Base-by-base conservation (phyloP, 495 filamentous ascomycete genomes). In the Penicillium cinerascens region DNA sequence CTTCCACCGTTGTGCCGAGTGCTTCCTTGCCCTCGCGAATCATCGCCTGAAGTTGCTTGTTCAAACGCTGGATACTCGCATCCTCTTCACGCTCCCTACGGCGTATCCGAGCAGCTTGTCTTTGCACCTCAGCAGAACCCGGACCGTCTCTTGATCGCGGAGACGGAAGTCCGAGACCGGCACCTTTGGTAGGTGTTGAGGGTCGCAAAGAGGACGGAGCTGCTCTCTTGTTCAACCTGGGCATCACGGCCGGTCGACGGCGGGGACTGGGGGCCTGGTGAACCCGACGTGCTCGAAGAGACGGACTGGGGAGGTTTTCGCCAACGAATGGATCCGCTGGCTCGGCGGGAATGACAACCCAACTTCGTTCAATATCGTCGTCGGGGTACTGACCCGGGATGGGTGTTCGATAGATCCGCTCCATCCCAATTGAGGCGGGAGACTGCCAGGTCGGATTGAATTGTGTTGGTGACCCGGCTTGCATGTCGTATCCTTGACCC, bases 21-120 rank as follows among this genome's bases (percentile, higher is more conserved):
- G 93, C 93, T 61, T 93, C 88, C 63, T 85, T 87, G 0, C 91
- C 93, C 66, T 97, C 85, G 7, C 84, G 69, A 39, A 98, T 95
- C 88, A 98, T 89, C 26, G 79, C 84, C 59, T 86, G 82, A 22
- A 97, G 70, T 59, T 85, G 83, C 35, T 82, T 76, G 61, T 92
- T 93, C 66, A 97, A 81, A 18, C 85, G 81, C 48, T 82, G 81
- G 46, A 98, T 79, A 46, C 85, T 84, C 38, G 82, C 81, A 59
- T 97, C 92, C 16, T 86, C 82, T 57, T 93, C 89, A 41, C 83
- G 76, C 56, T 96, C 91, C 21, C 85, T 84, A 35, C 82, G 81
- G 18, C 82, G 74, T 52, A 82, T 80, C 59, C 80, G 76, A 16
- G 84, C 84, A 17, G 87, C 82, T 54, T 87, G 78, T 39, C 78